These are phyloP conservation scores for Annulohypoxylon truncatum DNA, from an alignment of 2,329 filamentous ascomycete genomes.

Conservation along the genomic window DNA sequence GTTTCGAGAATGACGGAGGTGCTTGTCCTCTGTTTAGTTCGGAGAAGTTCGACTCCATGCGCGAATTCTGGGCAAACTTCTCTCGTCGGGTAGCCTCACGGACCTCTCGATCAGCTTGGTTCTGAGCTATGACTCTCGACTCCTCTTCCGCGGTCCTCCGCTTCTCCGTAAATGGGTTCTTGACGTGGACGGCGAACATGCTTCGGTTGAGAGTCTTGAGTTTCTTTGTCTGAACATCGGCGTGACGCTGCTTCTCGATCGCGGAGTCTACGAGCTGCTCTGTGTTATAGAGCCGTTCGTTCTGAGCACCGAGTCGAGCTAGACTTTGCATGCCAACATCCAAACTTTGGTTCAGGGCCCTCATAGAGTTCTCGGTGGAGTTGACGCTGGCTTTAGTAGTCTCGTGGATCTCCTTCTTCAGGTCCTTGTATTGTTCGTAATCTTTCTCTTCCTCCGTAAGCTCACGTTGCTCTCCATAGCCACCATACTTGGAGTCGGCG, in stretches of 20 bases:
- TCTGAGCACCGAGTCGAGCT: constrained; percentile 79
- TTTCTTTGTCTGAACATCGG: constrained; percentile 83
- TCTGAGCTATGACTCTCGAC: constrained; percentile 74
- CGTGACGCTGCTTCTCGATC: constrained; percentile 70
- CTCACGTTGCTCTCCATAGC: constrained; percentile 77
- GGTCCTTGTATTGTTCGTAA: constrained; percentile 74
- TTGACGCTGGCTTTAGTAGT: constrained; percentile 78
- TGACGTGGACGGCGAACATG: constrained; percentile 89
- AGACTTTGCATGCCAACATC: constrained; percentile 78
- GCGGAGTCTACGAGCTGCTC: constrained; percentile 79
- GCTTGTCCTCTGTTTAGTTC: constrained; percentile 49
- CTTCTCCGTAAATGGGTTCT: constrained; percentile 80
- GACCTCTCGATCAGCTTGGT: constrained; percentile 72
- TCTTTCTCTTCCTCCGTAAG: constrained; percentile 86
- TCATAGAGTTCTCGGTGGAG: constrained; percentile 72
- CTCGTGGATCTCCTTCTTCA: constrained; percentile 79
- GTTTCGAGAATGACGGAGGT: constrained; percentile 33
- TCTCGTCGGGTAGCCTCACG: constrained; percentile 71
- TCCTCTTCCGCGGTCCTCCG: constrained; percentile 73
- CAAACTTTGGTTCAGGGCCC: constrained; percentile 74
- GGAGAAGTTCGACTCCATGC: constrained; percentile 64
- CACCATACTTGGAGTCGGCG: constrained; percentile 55
- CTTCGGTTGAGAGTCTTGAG: constrained; percentile 86
- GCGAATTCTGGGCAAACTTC: constrained; percentile 62
- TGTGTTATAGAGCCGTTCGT: constrained; percentile 83